Evolutionary conservation across 2,329 filamentous ascomycete genomes (phyloP), one percentile per base, ranked within the genome.

Genomic region (Colletotrichum phormii): DNA sequence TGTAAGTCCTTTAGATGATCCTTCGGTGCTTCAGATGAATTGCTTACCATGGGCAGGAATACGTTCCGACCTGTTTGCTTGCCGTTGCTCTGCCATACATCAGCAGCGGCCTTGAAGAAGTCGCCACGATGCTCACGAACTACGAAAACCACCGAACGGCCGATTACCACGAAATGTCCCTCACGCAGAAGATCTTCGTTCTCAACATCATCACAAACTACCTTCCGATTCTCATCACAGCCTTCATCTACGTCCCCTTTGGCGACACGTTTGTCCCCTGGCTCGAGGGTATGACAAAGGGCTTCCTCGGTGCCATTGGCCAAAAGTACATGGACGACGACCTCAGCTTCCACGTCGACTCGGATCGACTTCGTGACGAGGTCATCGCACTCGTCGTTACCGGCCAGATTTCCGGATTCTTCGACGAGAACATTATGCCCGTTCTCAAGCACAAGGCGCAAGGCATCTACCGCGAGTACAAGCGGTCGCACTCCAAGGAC

Each of bases 161-260:
- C 37, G 91, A 92, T 62, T 85, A 89, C 24, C 91, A 93, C 77
- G 91, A 94, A 73, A 88, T 90, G 73, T 91, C 92, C 0, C 86
- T 93, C 75, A 93, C 92, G 0, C 89, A 92, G 74, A 95, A 95
- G 85, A 88, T 93, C 8, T 95, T 95, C 72, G 86, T 94, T 42
- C 88, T 95, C 79, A 94, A 93, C 84, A 94, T 95, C 83, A 94
- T 95, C 81, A 94, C 93, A 13, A 93, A 93, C 4, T 95, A 95
- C 78, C 86, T 95, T 1, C 92, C 92, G 0, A 92, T 94, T 58
- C 88, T 95, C 74, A 84, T 95, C 7, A 95, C 93, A 0, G 93
- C 93, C 0, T 95, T 95, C 77, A 88, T 95, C 64, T 95, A 95
- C 78, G 91, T 95, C 1, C 93, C 93, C 0, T 94, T 94, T 74